Evolutionary conservation across 257 asterid species (phyloP), one percentile per base, ranked within the genome.

Genomic region (Solanum bulbocastanum): DNA sequence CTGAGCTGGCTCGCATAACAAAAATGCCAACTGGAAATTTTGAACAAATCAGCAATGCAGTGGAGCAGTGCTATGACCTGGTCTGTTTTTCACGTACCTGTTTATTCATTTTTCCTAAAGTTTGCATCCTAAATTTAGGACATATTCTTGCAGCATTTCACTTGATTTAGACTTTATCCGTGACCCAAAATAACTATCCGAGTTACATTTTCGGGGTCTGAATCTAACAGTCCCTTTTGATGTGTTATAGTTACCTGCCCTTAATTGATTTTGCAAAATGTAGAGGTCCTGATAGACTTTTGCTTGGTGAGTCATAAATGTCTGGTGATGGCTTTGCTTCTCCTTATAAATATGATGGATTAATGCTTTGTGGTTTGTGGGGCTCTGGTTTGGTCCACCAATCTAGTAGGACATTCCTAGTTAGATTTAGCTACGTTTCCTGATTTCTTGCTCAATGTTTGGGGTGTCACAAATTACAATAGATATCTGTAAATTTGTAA

Each of bases 1-100:
- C 94, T 49, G 99, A 97, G 91, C 98, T 97, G 89, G 93, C 96
- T 89, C 98, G 99, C 58, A 87, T 97, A 81, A 93, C 98, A 84
- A 91, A 91, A 85, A 91, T 94, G 98, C 94, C 98, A 10, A 94
- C 96, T 4, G 98, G 93, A 90, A 95, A 88, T 89, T 93, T 96
- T 83, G 98, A 95, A 86, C 96, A 97, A 90, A 96, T 97, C 71
- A 90, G 89, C 76, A 93, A 93, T 89, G 99, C 99, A 86, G 99
- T 91, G 33, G 91, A 82, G 37, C 93, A 92, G 90, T 96, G 98
- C 94, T 95, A 95, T 83, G 86, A 93, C 87, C 89, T 95, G 98
- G 99, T 96, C 14, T 90, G 96, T 84, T 5, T 85, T 37, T 60
- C 1, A 9, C 4, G 14, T 18, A 32, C 52, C 33, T 30, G 16